Evolutionary conservation across 169 alveolate species (phyloP).

Genomic region (Eimeria falciformis): DNA sequence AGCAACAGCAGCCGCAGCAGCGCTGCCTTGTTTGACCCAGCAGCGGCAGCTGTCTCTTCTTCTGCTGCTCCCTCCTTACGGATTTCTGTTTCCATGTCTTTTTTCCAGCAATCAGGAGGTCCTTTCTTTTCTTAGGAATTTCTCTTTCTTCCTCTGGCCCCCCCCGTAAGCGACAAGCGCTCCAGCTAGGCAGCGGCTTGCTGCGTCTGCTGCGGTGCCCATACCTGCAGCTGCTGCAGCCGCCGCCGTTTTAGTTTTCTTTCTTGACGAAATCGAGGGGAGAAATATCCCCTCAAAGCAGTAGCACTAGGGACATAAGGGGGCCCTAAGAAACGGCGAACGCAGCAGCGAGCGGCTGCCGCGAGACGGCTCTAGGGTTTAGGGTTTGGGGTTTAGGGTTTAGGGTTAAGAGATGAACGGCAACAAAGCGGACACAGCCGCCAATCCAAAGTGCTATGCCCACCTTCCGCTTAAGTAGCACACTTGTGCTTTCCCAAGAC

Average conservation of each 20-base stretch:
- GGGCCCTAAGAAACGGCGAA: constrained; percentile 5
- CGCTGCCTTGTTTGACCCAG: constrained; percentile 61
- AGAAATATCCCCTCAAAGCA: neutral
- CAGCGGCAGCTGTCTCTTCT: constrained; percentile 65
- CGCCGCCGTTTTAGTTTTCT: neutral
- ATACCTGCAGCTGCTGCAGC: constrained; percentile 29
- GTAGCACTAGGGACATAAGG: neutral
- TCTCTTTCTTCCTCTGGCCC: constrained; percentile 23
- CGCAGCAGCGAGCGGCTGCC: constrained; percentile 18
- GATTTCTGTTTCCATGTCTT: constrained; percentile 36
- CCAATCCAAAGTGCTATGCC: constrained; percentile 22
- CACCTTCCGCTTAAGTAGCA: constrained; percentile 33
- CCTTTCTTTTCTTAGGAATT: neutral
- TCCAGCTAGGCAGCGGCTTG: constrained; percentile 32
- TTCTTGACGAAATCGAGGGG: neutral
- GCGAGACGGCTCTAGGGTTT: constrained; percentile 46
- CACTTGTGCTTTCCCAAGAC: neutral
- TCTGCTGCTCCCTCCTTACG: constrained; percentile 39
- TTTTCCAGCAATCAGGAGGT: constrained; percentile 2
- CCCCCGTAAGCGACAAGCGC: neutral
- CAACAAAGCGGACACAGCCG: neutral
- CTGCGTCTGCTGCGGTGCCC: constrained; percentile 17
- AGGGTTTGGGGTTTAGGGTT: constrained; percentile 15
- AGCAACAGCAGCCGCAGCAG: constrained; percentile 56
- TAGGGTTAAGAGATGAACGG: constrained; percentile 32